Conservation (phyloP, 2,329 filamentous ascomycete genomes). For the Decorospora gaudefroyi region DNA sequence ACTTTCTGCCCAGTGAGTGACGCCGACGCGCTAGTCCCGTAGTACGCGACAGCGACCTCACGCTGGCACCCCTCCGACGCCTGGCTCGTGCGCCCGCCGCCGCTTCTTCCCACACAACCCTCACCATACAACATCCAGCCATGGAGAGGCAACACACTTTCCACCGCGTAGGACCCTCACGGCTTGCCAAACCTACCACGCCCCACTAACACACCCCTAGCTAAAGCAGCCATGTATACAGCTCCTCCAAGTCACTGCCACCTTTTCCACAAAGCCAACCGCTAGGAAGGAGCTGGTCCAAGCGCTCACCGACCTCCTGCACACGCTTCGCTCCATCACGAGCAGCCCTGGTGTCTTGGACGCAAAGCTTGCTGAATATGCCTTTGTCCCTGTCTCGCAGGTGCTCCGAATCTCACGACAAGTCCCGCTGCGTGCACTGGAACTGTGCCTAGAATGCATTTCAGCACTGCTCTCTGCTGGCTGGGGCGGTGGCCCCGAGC, state of each 20-base stretch:
- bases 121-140: background rate
- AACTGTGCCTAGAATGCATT: constrained; percentile 76
- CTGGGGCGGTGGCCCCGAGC: constrained; percentile 74
- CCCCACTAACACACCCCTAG: constrained; percentile 38
- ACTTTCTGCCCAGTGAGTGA: constrained; percentile 19
- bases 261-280: constrained; percentile 54
- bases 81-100: constrained; percentile 12
- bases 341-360: constrained; percentile 61
- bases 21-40: constrained; percentile 28
- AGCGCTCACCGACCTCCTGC: constrained; percentile 54
- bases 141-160: constrained; percentile 51
- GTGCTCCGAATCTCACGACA: constrained; percentile 76
- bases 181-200: background rate
- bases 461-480: constrained; percentile 73
- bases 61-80: too few relatives aligned
- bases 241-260: constrained; percentile 60
- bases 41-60: constrained; percentile 14
- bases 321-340: constrained; percentile 44
- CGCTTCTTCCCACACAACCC: background rate
- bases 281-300: constrained; percentile 54
- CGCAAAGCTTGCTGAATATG: constrained; percentile 85
- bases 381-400: constrained; percentile 89
- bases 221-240: constrained; percentile 64
- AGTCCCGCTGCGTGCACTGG: constrained; percentile 72
- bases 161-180: constrained; percentile 43